A percentile compares a stretch with the other conserved stretches of the same genome.
Evolutionary conservation across 202 grass and related monocot species (phyloP).

Genomic region (Alloteropsis angusta): DNA sequence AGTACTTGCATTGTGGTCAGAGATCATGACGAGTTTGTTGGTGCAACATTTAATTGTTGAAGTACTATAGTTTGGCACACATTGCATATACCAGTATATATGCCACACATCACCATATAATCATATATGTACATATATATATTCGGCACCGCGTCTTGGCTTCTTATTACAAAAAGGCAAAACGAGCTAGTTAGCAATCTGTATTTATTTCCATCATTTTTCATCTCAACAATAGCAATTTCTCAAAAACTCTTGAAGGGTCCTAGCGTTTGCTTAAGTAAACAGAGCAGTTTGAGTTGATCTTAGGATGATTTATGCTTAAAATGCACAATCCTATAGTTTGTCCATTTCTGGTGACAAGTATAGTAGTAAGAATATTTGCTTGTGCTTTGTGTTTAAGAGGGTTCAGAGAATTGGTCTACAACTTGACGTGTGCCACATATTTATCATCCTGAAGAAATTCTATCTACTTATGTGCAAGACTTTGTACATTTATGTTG

Average conservation of each 20-base stretch:
- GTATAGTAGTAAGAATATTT: too few species aligned
- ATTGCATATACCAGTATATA: too few species aligned
- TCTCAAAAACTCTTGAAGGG: not conserved
- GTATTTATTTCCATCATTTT: not conserved
- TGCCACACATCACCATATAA: too few species aligned
- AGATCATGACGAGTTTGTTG: not conserved
- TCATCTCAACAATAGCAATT: not conserved
- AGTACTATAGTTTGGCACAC: not conserved
- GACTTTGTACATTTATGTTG: not conserved
- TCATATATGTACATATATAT: too few species aligned
- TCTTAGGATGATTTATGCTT: not conserved
- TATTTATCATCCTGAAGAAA: not conserved
- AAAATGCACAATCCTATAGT: not conserved
- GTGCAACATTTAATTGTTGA: not conserved
- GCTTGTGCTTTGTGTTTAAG: not conserved
- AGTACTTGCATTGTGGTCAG: too few species aligned
- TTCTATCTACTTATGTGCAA: not conserved
- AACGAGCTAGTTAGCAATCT: too few species aligned
- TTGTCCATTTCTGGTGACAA: not conserved
- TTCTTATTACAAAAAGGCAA: too few species aligned
- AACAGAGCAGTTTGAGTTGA: not conserved
- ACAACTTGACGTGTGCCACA: not conserved
- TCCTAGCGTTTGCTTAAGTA: not conserved
- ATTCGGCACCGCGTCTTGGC: too few species aligned
- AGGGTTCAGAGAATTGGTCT: not conserved